Base-by-base conservation (phyloP, 1,284 basidiomycete species). In the Takashimella koratensis region DNA sequence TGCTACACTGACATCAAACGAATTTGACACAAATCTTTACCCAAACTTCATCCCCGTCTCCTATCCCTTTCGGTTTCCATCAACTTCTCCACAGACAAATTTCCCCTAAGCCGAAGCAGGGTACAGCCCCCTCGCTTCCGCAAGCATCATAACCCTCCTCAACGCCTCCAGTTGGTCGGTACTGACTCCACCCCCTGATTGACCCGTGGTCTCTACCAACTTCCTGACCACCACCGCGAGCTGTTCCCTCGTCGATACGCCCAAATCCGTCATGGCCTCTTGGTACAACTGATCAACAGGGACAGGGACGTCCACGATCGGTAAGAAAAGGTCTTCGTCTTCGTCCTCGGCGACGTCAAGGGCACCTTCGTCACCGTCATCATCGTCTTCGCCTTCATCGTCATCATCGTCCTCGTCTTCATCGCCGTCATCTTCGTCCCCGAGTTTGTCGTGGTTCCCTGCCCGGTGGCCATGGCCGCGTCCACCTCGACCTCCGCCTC, bases 271-370 rank as follows among this genome's bases (percentile, higher is more conserved):
- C 58, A 60, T 57, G 0, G 54, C 52, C 27, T 60, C 58, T 24
- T 23, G 26, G 30, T 60, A 60, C 47, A 60, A 50, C 36, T 52
- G 43, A 30, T 56, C 57, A 19, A 49, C 41, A 12, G 65, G 67
- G 13, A 67, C 47, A 5, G 66, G 66, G 39, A 70, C 68, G 60
- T 70, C 68, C 40, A 63, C 63, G 48, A 70, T 70, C 4, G 68
- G 68, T 11, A 64, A 44, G 62, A 70, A 70, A 16, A 70, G 54
- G 56, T 70, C 66, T 44, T 70, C 67, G 30, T 67, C 66, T 25
- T 65, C 65, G 11, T 52, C 51, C 80, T 94, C 90, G 64, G 85
- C 90, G 63, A 94, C 75, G 76, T 95, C 91, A 68, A 90, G 87
- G 78, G 8, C 30, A 8, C 16, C 53, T 6, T 36, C 51, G 8